Base-by-base conservation (phyloP, 2,329 filamentous ascomycete species). In the Trichoderma simmonsii region DNA sequence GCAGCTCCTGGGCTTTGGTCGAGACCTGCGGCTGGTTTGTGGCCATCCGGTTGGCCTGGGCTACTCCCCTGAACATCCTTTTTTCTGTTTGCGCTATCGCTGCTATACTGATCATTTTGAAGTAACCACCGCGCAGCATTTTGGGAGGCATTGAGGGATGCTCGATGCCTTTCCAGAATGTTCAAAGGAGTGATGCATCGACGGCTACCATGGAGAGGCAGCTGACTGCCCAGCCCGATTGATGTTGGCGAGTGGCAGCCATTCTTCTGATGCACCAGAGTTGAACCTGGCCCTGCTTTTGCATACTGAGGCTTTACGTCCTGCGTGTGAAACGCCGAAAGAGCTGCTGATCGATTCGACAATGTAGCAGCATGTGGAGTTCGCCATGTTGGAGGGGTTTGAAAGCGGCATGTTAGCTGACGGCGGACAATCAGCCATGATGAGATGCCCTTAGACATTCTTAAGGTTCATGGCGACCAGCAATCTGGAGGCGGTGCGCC, bases 401-500 rank as follows among this genome's bases (percentile, higher is more conserved):
- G 66, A 70, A 73, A 76, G 74, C 74, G 74, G 74, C 76, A 75
- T 74, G 78, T 77, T 73, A 79, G 77, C 71, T 80, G 76, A 75
- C 78, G 79, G 77, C 80, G 80, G 76, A 80, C 78, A 71, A 80
- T 73, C 75, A 80, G 77, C 80, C 80, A 79, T 74, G 78, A 78
- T 73, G 79, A 78, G 73, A 80, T 77, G 76, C 77, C 79, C 78
- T 80, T 83, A 79, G 82, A 81, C 83, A 84, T 84, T 75, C 79
- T 80, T 75, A 77, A 77, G 76, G 77, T 76, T 80, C 83, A 84
- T 84, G 81, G 78, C 79, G 79, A 67, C 62, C 72, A 57, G 61
- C n/a, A 36, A 63, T 39, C 64, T 51, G 43, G 64, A 71, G 68
- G 72, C 72, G 54, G 71, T 63, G 54, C 65, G 60, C 71, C 71